Base-by-base conservation (phyloP, 306 rosid species). In the Lathyrus tuberosus region DNA sequence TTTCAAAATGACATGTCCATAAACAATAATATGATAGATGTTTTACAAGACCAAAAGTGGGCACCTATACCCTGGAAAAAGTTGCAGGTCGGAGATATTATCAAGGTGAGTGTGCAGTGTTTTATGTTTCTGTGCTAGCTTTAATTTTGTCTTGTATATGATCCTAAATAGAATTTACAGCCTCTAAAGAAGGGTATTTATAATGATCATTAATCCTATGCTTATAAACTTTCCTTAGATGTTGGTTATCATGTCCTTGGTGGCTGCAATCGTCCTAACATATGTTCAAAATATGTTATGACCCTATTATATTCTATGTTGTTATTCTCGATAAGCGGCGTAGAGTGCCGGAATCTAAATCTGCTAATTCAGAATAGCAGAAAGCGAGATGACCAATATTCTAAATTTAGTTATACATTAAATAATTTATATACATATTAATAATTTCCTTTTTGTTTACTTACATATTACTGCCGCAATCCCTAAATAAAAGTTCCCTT, bases 81-180 rank as follows among this genome's bases (percentile, higher is more conserved):
- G 82, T 82, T 94, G 86, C 97, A 94, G 85, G 98, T 88, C 79
- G 98, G 98, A 66, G 97, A 94, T 82, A 83, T 94, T 65, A 78
- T 94, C 73, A 86, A 82, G 96, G 97, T 94, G 70, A 82, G 94
- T 72, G 49, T 78, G 78, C 79, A 82, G 91, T 72, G 48, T 76
- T 76, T 79, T 65, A 58, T 24, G 47, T 49, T 69, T 43, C 69
- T 74, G 62, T 68, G 57, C 67, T 35, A 70, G 31, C 47, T 35
- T 67, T 64, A 52, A 74, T 75, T 56, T 59, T 71, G 76, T 64
- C 5, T 4, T 47, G 15, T 67, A 28, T 81, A 35, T 64, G 15
- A 22, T 76, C 65, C 24, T 20, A 67, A 48, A 49, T 67, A 38
- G 43, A 71, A 22, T 31, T 54, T 57, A 22, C 8, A 18, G 20